Base-by-base conservation (phyloP, 129 eudicot species). In the Logfia minima region DNA sequence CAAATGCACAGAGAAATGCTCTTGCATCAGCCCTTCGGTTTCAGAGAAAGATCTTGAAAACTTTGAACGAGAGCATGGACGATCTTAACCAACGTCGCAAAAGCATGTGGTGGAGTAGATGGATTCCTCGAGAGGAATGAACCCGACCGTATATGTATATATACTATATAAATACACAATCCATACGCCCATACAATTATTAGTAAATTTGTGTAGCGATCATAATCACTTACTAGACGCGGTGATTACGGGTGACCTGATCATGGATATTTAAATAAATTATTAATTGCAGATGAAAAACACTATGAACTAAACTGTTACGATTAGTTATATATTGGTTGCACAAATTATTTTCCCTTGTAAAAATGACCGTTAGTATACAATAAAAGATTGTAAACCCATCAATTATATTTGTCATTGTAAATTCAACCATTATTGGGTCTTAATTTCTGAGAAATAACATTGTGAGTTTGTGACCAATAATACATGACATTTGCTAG, bases 101-200 rank as follows among this genome's bases (percentile, higher is more conserved):
- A 89, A 94, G 97, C 83, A 64, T 87, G 74, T 94, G 99, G 99
- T 94, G 99, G 99, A 91, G 94, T 79, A 80, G 99, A 77, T 94
- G 99, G 99, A 94, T 94, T 77, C 99, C 97, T n/a, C 88, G 85
- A 83, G 96, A 91, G 88, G 99, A 94, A 74, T 94, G 86, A 88
- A 52, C 18, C 23, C 65, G 56, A 24, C 18, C 60, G 70, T 81
- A 69, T 48, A 76, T 82, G 85, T 66, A 22, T 35, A 62, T 37
- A 23, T 65, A 18, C 65, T 68, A 68, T 82, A 73, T 78, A 79
- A 69, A 70, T 79, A 76, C 53, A 37, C 65, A 4, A 21, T 63
- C 56, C 8, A 61, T 76, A 66, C 73, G 22, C 53, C 66, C 55
- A 80, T 80, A 74, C 31, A 16, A 58, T 58, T 41, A 67, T 74